Conservation (phyloP, 805 yeast genomes). For the Cyberlindnera americana region DNA sequence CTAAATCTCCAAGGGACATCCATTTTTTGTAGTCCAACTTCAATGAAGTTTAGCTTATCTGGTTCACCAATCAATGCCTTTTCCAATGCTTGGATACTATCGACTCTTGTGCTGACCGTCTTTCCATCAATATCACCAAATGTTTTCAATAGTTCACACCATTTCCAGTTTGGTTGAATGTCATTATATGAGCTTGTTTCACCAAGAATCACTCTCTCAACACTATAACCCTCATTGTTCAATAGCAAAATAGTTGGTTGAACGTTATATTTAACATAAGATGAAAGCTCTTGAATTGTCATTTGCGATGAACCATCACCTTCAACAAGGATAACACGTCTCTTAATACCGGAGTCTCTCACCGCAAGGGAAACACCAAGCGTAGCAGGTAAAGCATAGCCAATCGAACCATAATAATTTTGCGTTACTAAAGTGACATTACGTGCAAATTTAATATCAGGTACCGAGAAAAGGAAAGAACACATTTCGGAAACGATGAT, state of each 20-base stretch:
- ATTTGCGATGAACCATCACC: conserved; percentile 71
- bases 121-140: conserved; percentile 52
- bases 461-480: conserved; percentile 59
- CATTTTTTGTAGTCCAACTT: conserved; percentile 53
- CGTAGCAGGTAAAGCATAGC: conserved; percentile 62
- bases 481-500: conserved; percentile 62
- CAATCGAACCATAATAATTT: conserved; percentile 64
- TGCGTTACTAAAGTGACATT: conserved; percentile 53
- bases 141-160: conserved; percentile 39
- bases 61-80: conserved; percentile 22
- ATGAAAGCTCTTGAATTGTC: conserved; percentile 61
- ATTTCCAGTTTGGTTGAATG: conserved; percentile 56
- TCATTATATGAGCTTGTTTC: conserved; percentile 53
- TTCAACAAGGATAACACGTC: conserved; percentile 52
- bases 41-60: conserved; percentile 49
- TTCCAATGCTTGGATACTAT: conserved; percentile 34
- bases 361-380: conserved; percentile 60
- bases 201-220: conserved; percentile 60
- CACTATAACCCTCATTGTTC: conserved; percentile 65
- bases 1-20: conserved; percentile 48
- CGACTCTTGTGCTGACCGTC: conserved; percentile 35
- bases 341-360: conserved; percentile 34
- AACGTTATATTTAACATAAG: conserved; percentile 51
- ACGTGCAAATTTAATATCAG: conserved; percentile 53
- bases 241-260: conserved; percentile 57